Evolutionary conservation across 2,329 filamentous ascomycete genomes (phyloP).

Genomic region (Fusarium agapanthi): DNA sequence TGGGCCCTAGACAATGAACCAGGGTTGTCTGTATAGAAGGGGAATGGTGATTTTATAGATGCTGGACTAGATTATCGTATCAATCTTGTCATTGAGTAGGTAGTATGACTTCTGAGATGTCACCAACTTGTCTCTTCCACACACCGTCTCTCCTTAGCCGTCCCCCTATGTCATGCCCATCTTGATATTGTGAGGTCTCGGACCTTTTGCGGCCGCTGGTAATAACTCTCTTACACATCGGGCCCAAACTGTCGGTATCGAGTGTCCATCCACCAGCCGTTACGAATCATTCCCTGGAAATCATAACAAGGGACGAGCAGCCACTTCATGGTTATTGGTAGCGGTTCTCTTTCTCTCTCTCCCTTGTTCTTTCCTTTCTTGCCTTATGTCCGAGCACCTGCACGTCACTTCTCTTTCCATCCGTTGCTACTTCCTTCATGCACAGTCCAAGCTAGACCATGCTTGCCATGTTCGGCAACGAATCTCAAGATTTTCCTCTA

Average conservation of each 20-base stretch:
- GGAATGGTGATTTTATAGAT: not conserved
- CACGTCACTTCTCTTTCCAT: slow-evolving; percentile 1
- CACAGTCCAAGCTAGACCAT: slow-evolving; percentile 1
- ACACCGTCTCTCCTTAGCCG: slow-evolving; percentile 6
- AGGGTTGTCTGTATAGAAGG: not conserved
- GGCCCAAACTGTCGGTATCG: slow-evolving; percentile 38
- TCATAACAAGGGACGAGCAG: slow-evolving; percentile 33
- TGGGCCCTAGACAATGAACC: slow-evolving; percentile 1
- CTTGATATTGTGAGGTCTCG: slow-evolving; percentile 23
- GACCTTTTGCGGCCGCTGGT: slow-evolving; percentile 27
- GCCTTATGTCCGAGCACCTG: slow-evolving; percentile 14
- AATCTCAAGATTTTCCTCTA: slow-evolving; percentile 8
- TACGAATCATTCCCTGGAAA: slow-evolving; percentile 29
- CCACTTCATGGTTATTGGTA: slow-evolving; percentile 19
- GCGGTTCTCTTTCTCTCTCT: not conserved
- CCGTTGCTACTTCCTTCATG: not conserved
- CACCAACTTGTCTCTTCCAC: not conserved
- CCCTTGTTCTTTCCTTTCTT: not conserved
- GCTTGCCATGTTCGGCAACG: slow-evolving; percentile 6
- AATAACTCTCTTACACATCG: slow-evolving; percentile 37
- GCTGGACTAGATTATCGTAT: not conserved
- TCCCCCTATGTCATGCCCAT: not conserved
- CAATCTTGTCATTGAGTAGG: not conserved
- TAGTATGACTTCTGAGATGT: not conserved
- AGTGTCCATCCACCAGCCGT: slow-evolving; percentile 28